Percentiles rank a stretch among this genome's conserved stretches.
Evolutionary conservation across 1,284 basidiomycete genomes (phyloP).

Genomic region (Ceratobasidium theobromae): DNA sequence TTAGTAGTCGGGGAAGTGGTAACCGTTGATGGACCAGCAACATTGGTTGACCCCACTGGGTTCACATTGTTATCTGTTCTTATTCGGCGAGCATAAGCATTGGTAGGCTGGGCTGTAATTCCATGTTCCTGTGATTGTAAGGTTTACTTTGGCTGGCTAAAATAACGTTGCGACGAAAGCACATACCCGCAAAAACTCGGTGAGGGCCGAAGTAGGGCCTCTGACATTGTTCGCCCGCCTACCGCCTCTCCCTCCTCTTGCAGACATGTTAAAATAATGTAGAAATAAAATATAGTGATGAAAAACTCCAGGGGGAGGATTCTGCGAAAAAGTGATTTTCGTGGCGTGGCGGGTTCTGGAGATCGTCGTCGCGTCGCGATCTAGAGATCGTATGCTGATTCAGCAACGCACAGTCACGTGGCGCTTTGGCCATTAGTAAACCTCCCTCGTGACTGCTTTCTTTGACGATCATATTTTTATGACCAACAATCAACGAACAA

Average conservation of each 20-base stretch:
- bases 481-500: no score
- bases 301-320: neutral
- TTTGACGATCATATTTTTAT: no score
- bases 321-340: neutral
- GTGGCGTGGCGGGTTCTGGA: neutral
- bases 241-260: constrained; percentile 22
- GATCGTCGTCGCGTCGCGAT: neutral
- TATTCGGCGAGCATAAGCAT: constrained; percentile 42
- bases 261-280: neutral
- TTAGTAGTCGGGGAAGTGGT: constrained; percentile 12
- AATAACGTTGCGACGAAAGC: neutral
- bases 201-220: constrained; percentile 88
- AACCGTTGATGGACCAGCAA: constrained; percentile 33
- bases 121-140: constrained; percentile 62
- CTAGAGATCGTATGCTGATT: constrained; percentile 2
- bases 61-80: constrained; percentile 40
- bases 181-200: constrained; percentile 83
- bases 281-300: neutral
- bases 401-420: constrained; percentile 10
- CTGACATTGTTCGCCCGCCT: constrained; percentile 62
- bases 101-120: constrained; percentile 69
- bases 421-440: neutral
- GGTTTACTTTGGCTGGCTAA: neutral
- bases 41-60: constrained; percentile 45
- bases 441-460: neutral